Conservation (phyloP, 306 rosid species). For the Prunus campanulata region DNA sequence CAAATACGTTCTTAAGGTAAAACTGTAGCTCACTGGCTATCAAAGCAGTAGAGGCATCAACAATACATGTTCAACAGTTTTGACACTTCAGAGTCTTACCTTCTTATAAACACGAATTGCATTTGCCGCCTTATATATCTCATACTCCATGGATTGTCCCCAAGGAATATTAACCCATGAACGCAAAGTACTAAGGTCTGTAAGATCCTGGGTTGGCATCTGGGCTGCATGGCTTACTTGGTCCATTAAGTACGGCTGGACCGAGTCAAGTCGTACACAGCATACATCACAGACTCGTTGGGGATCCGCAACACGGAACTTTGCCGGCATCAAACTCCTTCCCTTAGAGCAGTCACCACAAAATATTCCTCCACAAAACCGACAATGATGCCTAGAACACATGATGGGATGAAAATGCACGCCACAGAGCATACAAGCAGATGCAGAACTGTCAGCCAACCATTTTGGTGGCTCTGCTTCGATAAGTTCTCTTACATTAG, state of each 20-base stretch:
- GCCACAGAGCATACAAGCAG: slow-evolving; percentile 92
- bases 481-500: slow-evolving; percentile 60
- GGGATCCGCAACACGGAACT: slow-evolving; percentile 76
- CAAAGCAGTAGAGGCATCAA: slow-evolving; percentile 14
- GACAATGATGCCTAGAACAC: slow-evolving; percentile 94
- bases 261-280: slow-evolving; percentile 79
- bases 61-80: not conserved
- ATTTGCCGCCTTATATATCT: slow-evolving; percentile 87
- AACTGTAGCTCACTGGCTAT: slow-evolving; percentile 1
- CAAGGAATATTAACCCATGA: slow-evolving; percentile 95
- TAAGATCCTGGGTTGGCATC: slow-evolving; percentile 80
- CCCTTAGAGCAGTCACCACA: slow-evolving; percentile 92
- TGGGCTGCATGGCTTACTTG: slow-evolving; percentile 94
- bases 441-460: slow-evolving; percentile 90
- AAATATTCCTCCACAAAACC: slow-evolving; percentile 97
- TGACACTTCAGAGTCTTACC: slow-evolving; percentile 35
- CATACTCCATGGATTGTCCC: slow-evolving; percentile 94
- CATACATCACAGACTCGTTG: slow-evolving; percentile 95
- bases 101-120: slow-evolving; percentile 60
- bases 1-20: slow-evolving; percentile 4
- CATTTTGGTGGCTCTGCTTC: slow-evolving; percentile 93
- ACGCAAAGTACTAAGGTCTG: slow-evolving; percentile 89
- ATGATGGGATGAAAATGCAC: slow-evolving; percentile 90
- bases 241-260: slow-evolving; percentile 87
- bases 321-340: slow-evolving; percentile 77